Percentiles rank a stretch among this genome's conserved stretches.
phyloP scores from a whole-genome alignment of 768 basidiomycete species.

The Filobasidium floriforme region DNA sequence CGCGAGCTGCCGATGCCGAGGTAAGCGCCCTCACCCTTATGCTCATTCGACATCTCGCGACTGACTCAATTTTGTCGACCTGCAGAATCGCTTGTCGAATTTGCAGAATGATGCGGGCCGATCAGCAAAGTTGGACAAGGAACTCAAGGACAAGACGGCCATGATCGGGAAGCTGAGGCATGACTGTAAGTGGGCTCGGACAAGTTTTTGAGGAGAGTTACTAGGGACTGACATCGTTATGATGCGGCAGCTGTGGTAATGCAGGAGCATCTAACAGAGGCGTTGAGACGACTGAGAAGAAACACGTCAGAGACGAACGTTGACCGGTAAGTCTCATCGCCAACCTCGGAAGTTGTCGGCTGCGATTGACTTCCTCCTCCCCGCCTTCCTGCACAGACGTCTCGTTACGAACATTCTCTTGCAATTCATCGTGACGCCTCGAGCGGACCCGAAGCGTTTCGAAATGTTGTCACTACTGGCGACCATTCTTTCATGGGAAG shows the following conservation, averaged over 20 bases:
- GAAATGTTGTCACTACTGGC: conserved; percentile 88
- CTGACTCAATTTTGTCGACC: not conserved
- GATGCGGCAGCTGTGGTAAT: conserved; percentile 73
- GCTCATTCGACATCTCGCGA: not conserved
- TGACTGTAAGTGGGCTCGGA: conserved; percentile 57
- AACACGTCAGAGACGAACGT: conserved; percentile 79
- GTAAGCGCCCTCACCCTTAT: conserved; percentile 46
- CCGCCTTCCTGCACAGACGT: conserved; percentile 50
- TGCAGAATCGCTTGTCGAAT: conserved; percentile 69
- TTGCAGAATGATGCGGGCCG: conserved; percentile 59
- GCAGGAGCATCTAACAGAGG: conserved; percentile 96
- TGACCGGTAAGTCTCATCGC: conserved; percentile 51
- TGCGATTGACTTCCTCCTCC: not conserved
- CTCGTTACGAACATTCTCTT: conserved; percentile 91
- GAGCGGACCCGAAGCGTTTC: conserved; percentile 87
- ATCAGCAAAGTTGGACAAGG: conserved; percentile 70
- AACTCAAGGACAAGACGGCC: conserved; percentile 91
- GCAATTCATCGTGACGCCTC: conserved; percentile 78
- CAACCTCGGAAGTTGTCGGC: not conserved
- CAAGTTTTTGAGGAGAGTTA: too few relatives aligned
- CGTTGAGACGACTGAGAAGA: conserved; percentile 82
- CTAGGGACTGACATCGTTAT: conserved; percentile 2
- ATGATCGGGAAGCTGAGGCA: conserved; percentile 91
- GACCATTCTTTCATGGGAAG: conserved; percentile 86
- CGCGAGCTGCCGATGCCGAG: conserved; percentile 79